Evolutionary conservation across 2,329 filamentous ascomycete genomes (phyloP).

Genomic region (Exophiala alcalophila): DNA sequence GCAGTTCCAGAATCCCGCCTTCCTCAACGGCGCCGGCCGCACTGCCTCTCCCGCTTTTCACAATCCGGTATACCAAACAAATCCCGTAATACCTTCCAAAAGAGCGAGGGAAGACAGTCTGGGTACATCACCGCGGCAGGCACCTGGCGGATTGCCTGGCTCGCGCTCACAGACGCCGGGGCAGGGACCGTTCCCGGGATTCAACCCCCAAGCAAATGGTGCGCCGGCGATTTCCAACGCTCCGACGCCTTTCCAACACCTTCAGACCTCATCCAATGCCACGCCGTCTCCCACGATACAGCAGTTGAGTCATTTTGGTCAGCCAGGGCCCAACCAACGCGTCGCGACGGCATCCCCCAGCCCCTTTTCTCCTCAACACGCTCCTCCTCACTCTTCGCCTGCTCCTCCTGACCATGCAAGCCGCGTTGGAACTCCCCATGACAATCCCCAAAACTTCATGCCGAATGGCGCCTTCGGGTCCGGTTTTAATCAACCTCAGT

Average conservation of each 20-base stretch:
- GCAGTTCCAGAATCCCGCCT: constrained; percentile 54
- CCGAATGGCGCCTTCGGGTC: constrained; percentile 46
- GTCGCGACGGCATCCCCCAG: constrained; percentile 91
- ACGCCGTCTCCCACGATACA: constrained; percentile 86
- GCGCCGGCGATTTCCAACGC: constrained; percentile 60
- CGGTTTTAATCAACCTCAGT: constrained; percentile 42
- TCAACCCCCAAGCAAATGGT: constrained; percentile 62
- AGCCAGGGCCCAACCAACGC: constrained; percentile 66
- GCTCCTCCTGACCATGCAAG: constrained; percentile 71
- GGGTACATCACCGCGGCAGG: constrained; percentile 74
- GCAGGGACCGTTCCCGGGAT: constrained; percentile 69
- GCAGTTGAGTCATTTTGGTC: constrained; percentile 68
- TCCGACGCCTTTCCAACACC: constrained; percentile 73
- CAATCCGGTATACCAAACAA: constrained; percentile 77
- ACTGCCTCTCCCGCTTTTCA: constrained; percentile 77
- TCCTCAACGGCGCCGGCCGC: constrained; percentile 81
- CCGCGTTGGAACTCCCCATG: constrained; percentile 66
- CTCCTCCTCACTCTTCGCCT: constrained; percentile 69
- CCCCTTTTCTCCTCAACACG: constrained; percentile 79
- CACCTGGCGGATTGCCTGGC: constrained; percentile 68
- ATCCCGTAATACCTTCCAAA: constrained; percentile 85
- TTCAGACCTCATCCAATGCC: constrained; percentile 77
- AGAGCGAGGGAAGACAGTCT: constrained; percentile 80
- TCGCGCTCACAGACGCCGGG: constrained; percentile 93
- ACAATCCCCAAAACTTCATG: constrained; percentile 59